These are phyloP conservation scores for Colletotrichum somersetense DNA, from an alignment of 2,329 filamentous ascomycete genomes.

Conservation along the genomic window DNA sequence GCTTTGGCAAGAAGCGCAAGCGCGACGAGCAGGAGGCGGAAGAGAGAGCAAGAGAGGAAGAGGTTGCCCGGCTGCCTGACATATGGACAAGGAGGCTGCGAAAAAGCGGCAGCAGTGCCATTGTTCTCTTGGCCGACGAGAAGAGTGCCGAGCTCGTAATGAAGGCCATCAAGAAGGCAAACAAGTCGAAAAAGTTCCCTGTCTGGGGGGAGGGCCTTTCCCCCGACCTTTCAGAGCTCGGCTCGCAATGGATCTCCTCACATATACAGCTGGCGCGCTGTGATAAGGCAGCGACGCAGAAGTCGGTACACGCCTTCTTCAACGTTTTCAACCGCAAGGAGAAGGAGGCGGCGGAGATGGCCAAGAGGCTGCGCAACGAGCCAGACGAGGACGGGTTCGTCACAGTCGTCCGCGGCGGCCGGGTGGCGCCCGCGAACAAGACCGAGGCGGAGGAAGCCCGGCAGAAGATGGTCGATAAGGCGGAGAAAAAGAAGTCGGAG, in stretches of 20 bases:
- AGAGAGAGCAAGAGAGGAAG: conserved; percentile 66
- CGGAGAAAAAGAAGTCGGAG: conserved; percentile 71
- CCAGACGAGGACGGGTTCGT: conserved; percentile 97
- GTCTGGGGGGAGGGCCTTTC: conserved; percentile 76
- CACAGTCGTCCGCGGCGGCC: conserved; percentile 85
- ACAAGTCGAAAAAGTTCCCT: conserved; percentile 71
- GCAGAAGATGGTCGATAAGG: conserved; percentile 72
- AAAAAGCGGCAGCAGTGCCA: conserved; percentile 80
- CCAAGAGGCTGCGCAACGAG: conserved; percentile 76
- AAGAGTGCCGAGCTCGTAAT: conserved; percentile 81
- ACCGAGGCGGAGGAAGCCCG: conserved; percentile 75
- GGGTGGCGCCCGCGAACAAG: conserved; percentile 78
- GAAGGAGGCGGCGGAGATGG: conserved; percentile 72
- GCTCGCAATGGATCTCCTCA: conserved; percentile 67
- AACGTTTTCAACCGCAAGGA: conserved; percentile 80
- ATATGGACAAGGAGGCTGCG: conserved; percentile 81
- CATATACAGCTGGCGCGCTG: conserved; percentile 83
- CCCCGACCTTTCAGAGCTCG: conserved; percentile 69
- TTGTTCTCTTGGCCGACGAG: conserved; percentile 87
- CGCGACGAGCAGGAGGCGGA: conserved; percentile 69
- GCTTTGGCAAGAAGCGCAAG: conserved; percentile 66
- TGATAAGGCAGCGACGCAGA: conserved; percentile 73
- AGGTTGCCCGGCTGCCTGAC: conserved; percentile 73
- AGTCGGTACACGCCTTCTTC: conserved; percentile 87
- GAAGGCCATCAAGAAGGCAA: conserved; percentile 76